Evolutionary conservation across 2,329 filamentous ascomycete genomes (phyloP).

Genomic region (Sporothrix brunneoviolacea): DNA sequence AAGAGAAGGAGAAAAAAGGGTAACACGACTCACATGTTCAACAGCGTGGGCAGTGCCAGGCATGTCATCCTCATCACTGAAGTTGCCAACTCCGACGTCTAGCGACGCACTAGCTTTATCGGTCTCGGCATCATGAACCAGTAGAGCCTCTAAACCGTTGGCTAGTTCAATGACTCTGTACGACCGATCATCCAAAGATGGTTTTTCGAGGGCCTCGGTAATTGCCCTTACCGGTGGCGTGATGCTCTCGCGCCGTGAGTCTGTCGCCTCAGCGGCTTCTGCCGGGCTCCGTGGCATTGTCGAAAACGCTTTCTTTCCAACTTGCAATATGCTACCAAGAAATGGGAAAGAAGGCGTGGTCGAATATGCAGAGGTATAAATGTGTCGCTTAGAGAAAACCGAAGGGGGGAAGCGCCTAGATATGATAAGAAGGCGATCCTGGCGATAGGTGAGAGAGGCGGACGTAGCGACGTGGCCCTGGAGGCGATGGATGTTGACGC

Average conservation of each 20-base stretch:
- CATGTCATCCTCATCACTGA: slow-evolving; percentile 85
- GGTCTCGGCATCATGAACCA: slow-evolving; percentile 90
- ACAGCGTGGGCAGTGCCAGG: slow-evolving; percentile 94
- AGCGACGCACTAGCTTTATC: slow-evolving; percentile 95
- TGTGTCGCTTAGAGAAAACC: no score
- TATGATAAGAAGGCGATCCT: not conserved
- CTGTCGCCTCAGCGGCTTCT: not conserved
- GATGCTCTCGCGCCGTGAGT: no score
- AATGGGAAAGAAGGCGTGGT: no score
- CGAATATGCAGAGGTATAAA: no score
- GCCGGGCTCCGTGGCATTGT: slow-evolving; percentile 1
- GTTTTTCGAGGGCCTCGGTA: slow-evolving; percentile 72
- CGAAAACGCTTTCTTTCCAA: not conserved
- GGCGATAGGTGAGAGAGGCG: not conserved
- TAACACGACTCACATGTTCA: slow-evolving; percentile 61
- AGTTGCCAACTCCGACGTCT: slow-evolving; percentile 93
- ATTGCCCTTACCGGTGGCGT: slow-evolving; percentile 31
- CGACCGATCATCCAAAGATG: slow-evolving; percentile 73
- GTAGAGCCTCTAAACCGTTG: slow-evolving; percentile 82
- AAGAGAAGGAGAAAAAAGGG: not conserved
- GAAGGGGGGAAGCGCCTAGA: not conserved
- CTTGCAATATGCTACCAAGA: not conserved
- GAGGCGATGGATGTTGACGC: not conserved
- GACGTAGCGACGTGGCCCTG: not conserved
- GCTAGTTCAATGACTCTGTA: slow-evolving; percentile 81